Evolutionary conservation across 2,329 filamentous ascomycete species (phyloP).

Genomic region (Sphaceloma murrayae): DNA sequence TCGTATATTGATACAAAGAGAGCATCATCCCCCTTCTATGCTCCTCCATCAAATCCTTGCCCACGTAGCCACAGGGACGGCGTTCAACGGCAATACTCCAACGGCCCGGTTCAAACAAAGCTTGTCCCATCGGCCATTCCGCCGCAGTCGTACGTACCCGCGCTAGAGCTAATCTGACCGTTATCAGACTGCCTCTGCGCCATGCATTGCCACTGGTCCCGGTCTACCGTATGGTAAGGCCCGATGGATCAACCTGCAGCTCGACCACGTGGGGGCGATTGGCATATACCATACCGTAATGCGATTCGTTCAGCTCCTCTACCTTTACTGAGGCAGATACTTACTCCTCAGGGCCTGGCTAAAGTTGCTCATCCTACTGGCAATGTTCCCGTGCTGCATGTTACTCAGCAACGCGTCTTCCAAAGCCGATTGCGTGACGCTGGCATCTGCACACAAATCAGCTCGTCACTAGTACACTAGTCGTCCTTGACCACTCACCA

Average conservation of each 20-base stretch:
- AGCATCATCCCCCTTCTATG: not conserved
- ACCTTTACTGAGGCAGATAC: constrained; percentile 17
- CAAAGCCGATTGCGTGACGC: constrained; percentile 68
- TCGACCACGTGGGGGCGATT: no score
- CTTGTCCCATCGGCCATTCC: no score
- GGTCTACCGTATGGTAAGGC: no score
- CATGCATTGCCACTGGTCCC: no score
- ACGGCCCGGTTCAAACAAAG: constrained; percentile 1
- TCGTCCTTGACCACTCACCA: constrained; percentile 36
- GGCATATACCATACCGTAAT: no score
- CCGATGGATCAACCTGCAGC: no score
- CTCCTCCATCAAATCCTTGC: not conserved
- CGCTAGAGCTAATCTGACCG: no score
- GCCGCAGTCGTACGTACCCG: no score
- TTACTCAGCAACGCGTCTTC: constrained; percentile 69
- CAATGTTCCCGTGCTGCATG: constrained; percentile 48
- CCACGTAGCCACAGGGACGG: constrained; percentile 5
- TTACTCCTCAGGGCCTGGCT: constrained; percentile 49
- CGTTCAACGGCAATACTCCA: constrained; percentile 7
- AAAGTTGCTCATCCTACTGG: constrained; percentile 54
- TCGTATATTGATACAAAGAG: no score
- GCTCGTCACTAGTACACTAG: no score
- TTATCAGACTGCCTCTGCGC: no score
- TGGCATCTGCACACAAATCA: no score
- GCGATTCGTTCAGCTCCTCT: not conserved